These are phyloP conservation scores for Colletotrichum neosansevieriae DNA, from an alignment of 2,329 filamentous ascomycete genomes.

Conservation along the genomic window DNA sequence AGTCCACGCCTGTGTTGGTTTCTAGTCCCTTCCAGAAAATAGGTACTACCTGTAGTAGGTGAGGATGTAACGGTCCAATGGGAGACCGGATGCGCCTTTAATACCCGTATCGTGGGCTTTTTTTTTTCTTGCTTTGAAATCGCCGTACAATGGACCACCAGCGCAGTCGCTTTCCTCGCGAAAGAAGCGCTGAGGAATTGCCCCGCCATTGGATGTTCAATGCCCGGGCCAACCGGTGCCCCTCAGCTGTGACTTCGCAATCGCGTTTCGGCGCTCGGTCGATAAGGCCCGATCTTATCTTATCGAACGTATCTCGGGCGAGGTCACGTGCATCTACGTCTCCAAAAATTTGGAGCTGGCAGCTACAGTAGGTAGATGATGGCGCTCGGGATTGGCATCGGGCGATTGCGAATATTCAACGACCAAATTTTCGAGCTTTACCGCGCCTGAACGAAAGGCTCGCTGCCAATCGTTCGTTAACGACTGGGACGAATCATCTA, in stretches of 20 bases:
- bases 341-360: conserved; percentile 35
- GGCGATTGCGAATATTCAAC: conserved; percentile 15
- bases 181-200: neutral
- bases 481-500: neutral
- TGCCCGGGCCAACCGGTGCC: conserved; percentile 20
- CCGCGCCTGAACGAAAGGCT: conserved; percentile 40
- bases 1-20: neutral
- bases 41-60: too few species aligned
- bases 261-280: conserved; percentile 22
- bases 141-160: conserved; percentile 30
- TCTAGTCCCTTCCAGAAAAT: conserved; percentile 1
- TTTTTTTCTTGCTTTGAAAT: conserved; percentile 54
- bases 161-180: conserved; percentile 14
- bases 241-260: conserved; percentile 11
- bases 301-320: conserved; percentile 7
- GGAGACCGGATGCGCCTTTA: conserved; percentile 31
- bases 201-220: neutral
- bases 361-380: neutral
- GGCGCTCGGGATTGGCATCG: neutral
- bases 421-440: conserved; percentile 15
- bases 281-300: too few species aligned
- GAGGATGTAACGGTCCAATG: neutral
- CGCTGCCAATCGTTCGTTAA: conserved; percentile 30
- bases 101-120: conserved; percentile 32
- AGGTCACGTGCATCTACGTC: conserved; percentile 2